Evolutionary conservation across 169 alveolate genomes (phyloP), one percentile per base, ranked within the genome.

Genomic region (Plasmodium falciparum): DNA sequence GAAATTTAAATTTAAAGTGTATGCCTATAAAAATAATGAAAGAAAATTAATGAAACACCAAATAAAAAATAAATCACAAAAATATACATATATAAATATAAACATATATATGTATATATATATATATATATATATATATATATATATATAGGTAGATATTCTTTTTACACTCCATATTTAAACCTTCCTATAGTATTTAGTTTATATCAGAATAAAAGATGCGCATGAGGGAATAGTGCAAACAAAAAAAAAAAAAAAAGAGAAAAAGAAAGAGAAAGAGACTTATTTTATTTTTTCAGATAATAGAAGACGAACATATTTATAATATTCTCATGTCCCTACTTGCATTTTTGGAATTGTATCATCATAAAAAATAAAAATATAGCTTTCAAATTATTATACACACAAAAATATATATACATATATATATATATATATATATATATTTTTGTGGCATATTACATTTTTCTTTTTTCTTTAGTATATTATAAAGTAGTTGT

Each of bases 361-460:
- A 70, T 83, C 91, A 83, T 83, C 91, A 83, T 83, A 20, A 83
- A 83, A 83, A 83, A 83, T 83, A 70, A 83, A 83, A 83, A 83
- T 58, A 47, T 22, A 39, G 39, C 90, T 52, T 73, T 45, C 52
- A n/a, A 47, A 52, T 50, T 6, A 56, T n/a, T 13, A 56, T 56
- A 13, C 9, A 13, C 65, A 12, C 13, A 54, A 4, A 13, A 0
- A 15, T 56, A 56, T 56, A n/a, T 15, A 56, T 56, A 56, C 15
- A 13, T 15, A 56, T 15, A 56, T 12, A 11, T 56, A n/a, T 13
- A 50, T 50, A 8, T 54, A 54, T 54, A 12, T 54, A 11, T 9
- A 15, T 54, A 33, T 3, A 33, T 33, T 1, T 33, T 5, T 33
- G 45, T 33, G 45, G 45, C 6, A 33, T 6, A 56, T n/a, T 22